These are phyloP conservation scores for Cladorrhinum samala DNA, from an alignment of 495 filamentous ascomycete genomes.

Conservation along the genomic window DNA sequence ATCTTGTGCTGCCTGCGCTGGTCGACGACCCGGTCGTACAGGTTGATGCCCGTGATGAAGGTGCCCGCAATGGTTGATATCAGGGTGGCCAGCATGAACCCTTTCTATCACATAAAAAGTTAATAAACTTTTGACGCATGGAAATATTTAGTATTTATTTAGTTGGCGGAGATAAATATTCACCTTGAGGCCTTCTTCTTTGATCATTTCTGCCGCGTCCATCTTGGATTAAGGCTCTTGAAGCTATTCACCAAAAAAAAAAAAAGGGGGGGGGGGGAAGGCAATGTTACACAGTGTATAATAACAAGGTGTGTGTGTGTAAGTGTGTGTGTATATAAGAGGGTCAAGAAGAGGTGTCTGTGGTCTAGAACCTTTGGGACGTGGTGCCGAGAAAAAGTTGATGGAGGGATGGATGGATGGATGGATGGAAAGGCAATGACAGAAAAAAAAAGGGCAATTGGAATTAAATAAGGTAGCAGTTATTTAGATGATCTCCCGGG, in stretches of 20 bases:
- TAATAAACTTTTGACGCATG: too few species aligned
- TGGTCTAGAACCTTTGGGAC: not conserved
- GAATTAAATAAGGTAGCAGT: not conserved
- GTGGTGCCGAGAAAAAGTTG: not conserved
- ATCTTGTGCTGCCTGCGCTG: constrained; percentile 27
- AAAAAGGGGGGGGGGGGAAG: too few species aligned
- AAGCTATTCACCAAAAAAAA: too few species aligned
- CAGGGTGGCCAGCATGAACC: constrained; percentile 33
- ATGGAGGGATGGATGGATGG: not conserved
- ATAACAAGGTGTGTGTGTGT: too few species aligned
- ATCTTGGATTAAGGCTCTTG: constrained; percentile 20
- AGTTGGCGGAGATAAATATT: too few species aligned
- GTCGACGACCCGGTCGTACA: constrained; percentile 30
- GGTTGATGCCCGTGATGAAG: constrained; percentile 31
- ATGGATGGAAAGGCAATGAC: too few species aligned
- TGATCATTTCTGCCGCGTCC: constrained; percentile 55
- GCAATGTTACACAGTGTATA: not conserved
- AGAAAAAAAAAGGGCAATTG: not conserved
- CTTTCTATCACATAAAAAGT: constrained; percentile 25
- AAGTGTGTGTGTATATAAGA: too few species aligned
- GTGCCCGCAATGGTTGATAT: constrained; percentile 34
- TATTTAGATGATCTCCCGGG: too few species aligned
- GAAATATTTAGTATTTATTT: too few species aligned
- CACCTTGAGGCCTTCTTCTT: constrained; percentile 37
- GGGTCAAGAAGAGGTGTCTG: not conserved